Evolutionary conservation across 768 basidiomycete genomes (phyloP), one percentile per base, ranked within the genome.

Genomic region (Leccinum arenicola): DNA sequence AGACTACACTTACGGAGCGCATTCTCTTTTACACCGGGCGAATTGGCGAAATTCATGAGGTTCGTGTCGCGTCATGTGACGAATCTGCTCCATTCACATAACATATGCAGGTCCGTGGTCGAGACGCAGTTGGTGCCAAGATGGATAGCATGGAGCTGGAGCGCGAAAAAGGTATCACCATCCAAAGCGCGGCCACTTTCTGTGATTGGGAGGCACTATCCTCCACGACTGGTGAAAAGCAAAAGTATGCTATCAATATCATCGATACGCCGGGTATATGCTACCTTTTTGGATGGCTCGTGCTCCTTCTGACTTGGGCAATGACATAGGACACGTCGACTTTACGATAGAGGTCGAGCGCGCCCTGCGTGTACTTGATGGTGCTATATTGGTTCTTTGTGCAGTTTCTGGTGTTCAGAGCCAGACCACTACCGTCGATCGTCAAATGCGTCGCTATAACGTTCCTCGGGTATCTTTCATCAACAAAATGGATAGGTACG

Each of bases 91-190:
- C 43, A 3, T 47, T 53, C 15, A 59, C 23, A 48, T 48, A 7
- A 15, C 15, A 10, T 17, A 15, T 43, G 12, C 66, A 93, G 91
- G 93, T 96, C 61, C 83, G 97, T 60, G 97, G 97, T 48, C 84
- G 91, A 55, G 97, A 99, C 73, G 87, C 88, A 29, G 95, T 98
- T 19, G 97, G 97, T 54, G 97, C 97, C 8, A 99, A 99, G 80
- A 99, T 99, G 97, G 97, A 99, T 74, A 93, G 89, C 66, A 99
- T 99, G 97, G 97, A 99, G 62, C 80, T 99, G 4, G 97, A 99
- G 73, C 82, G 96, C 50, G 97, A 98, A 75, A 98, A 99, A 77
- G 97, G 97, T 40, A 99, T 99, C 67, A 99, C 97, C 35, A 99
- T 99, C 62, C 97, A 99, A 75, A 95, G 92, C 68, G 97, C 97